A percentile compares a stretch with the other conserved stretches of the same genome.
Conservation (phyloP, 2,329 filamentous ascomycete species). For the Didymella exigua region DNA sequence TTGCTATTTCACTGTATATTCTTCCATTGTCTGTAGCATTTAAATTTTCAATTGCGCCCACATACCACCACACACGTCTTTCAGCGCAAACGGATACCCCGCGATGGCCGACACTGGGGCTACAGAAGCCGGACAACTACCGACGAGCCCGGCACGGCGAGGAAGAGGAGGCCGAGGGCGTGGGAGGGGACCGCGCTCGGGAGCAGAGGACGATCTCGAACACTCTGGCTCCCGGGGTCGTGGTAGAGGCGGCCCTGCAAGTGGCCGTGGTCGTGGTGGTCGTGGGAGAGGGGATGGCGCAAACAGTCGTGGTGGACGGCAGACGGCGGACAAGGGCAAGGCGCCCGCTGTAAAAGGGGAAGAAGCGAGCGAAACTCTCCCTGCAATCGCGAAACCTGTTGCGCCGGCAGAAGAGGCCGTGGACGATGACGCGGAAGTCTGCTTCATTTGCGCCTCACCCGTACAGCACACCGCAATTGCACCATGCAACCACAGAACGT, state of each 20-base stretch:
- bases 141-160: conserved; percentile 35
- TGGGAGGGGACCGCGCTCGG: conserved; percentile 32
- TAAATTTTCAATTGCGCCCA: neutral
- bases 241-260: conserved; percentile 43
- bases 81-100: conserved; percentile 29
- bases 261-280: conserved; percentile 40
- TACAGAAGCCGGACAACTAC: conserved; percentile 32
- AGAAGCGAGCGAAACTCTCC: conserved; percentile 9
- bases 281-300: conserved; percentile 44
- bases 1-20: neutral
- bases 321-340: conserved; percentile 37
- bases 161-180: conserved; percentile 41
- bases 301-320: conserved; percentile 31
- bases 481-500: conserved; percentile 95
- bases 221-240: conserved; percentile 34
- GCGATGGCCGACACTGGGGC: conserved; percentile 41
- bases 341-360: conserved; percentile 21
- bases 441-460: conserved; percentile 95
- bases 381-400: conserved; percentile 11
- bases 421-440: conserved; percentile 67
- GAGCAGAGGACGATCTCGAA: conserved; percentile 29
- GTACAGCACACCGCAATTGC: conserved; percentile 87
- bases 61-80: conserved; percentile 2
- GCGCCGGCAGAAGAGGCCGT: conserved; percentile 12
- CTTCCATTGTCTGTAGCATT: conserved; percentile 3